Evolutionary conservation across 805 yeast genomes (phyloP), one percentile per base, ranked within the genome.

Genomic region (Saccharomycodes ludwigii): DNA sequence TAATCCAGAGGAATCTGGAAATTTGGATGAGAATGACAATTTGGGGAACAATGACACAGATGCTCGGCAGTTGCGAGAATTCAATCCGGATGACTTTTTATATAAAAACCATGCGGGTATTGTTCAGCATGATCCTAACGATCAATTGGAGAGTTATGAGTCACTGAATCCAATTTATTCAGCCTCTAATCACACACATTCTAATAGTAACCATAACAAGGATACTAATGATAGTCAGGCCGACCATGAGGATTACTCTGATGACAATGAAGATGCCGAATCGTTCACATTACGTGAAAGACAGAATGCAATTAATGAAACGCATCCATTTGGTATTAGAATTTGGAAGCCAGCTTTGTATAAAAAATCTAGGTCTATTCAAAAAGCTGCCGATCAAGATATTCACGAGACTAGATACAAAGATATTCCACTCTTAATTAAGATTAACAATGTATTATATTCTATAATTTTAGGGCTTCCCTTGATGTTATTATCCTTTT

Each of bases 311-410:
- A 91, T 91, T 50, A 91, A 91, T 50, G 76, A 81, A 32, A 85
- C 96, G 4, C 98, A 91, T 61, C 98, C 98, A 1, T 91, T 91
- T 48, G 98, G 98, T 66, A 88, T 91, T 28, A 78, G 95, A 54
- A 83, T 91, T 46, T 91, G 98, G 98, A 91, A 91, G 50, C 98
- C 98, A 1, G 95, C 97, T 2, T 62, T 91, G 34, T 91, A 91
- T 58, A 91, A 91, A 53, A 91, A 91, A 54, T 69, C 71, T 37
- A 74, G 98, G 47, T 82, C 95, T 4, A 96, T 91, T 20, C 91
- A 91, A 43, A 66, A 75, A 24, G 76, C 83, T 36, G 96, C 97
- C 2, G 94, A 83, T 37, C 80, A 80, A 39, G 98, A 91, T 63
- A 83, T 91, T 42, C 96, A 88, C 54, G 86, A 84, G 29, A 71